Conservation (phyloP, 352 stramenopile species). For the Globisporangium ultimum region DNA sequence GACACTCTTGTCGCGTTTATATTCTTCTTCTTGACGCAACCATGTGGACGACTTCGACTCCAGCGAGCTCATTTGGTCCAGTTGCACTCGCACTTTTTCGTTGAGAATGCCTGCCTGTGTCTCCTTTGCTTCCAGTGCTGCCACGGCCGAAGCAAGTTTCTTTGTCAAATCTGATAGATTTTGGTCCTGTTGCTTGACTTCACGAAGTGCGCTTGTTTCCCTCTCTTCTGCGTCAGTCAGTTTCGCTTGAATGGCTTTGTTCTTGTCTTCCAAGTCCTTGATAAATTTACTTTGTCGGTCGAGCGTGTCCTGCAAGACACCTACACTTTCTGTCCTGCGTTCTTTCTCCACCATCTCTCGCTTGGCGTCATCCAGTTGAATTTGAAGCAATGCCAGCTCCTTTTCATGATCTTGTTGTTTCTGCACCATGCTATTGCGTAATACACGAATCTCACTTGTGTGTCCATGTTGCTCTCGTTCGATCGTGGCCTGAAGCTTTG, state of each 20-base stretch:
- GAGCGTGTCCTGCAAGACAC: conserved; percentile 16
- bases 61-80: background rate
- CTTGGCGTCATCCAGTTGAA: conserved; percentile 12
- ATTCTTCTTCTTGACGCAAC: conserved; percentile 7
- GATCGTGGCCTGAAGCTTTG: conserved; percentile 3
- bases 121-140: conserved; percentile 6
- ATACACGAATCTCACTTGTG: conserved; percentile 1
- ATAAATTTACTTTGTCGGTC: conserved; percentile 10
- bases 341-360: conserved; percentile 8
- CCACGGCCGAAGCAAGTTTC: background rate
- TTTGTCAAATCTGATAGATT: conserved; percentile 3
- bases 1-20: conserved; percentile 1
- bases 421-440: background rate
- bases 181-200: conserved; percentile 1
- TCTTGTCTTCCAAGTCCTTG: conserved; percentile 15
- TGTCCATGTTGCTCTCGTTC: conserved; percentile 8
- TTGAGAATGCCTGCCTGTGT: background rate
- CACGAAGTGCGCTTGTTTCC: conserved; percentile 1
- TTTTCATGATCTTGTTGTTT: conserved; percentile 6
- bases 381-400: conserved; percentile 6
- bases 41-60: conserved; percentile 1
- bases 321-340: conserved; percentile 5
- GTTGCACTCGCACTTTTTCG: conserved; percentile 7
- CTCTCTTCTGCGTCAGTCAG: background rate
- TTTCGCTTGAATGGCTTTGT: conserved; percentile 6